phyloP scores from a whole-genome alignment of 2,329 filamentous ascomycete species.

The Botrytis sinoallii region DNA sequence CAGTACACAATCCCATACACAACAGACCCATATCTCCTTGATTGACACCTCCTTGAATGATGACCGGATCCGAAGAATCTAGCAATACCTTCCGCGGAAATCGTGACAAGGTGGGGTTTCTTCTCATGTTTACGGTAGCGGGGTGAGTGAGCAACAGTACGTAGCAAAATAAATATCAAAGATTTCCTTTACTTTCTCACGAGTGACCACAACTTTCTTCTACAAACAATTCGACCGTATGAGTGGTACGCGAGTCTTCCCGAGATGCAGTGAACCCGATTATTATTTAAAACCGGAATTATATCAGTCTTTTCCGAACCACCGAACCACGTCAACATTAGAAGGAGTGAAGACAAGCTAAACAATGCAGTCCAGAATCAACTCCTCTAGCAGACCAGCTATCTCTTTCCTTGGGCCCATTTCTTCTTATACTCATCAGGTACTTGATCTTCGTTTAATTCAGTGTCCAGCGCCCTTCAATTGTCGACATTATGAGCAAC shows the following conservation, averaged over 20 bases:
- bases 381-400: constrained; percentile 27
- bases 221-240: constrained; percentile 5
- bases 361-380: constrained; percentile 16
- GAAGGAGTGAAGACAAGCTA: constrained; percentile 11
- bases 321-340: constrained; percentile 7
- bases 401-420: constrained; percentile 61
- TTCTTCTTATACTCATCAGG: constrained; percentile 69
- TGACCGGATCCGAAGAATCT: constrained; percentile 6
- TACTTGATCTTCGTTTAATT: constrained; percentile 38
- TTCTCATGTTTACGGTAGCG: constrained; percentile 13
- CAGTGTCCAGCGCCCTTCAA: constrained; percentile 18
- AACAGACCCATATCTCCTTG: neutral
- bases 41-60: neutral
- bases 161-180: constrained; percentile 15
- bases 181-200: neutral
- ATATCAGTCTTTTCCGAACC: neutral
- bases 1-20: neutral
- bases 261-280: constrained; percentile 17
- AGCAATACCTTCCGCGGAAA: neutral
- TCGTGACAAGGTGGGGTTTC: constrained; percentile 3
- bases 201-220: neutral
- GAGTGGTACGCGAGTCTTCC: constrained; percentile 18
- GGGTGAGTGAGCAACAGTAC: neutral
- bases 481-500: constrained; percentile 19
- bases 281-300: neutral